Conservation (phyloP, 805 yeast species). For the Pichia kluyveri region DNA sequence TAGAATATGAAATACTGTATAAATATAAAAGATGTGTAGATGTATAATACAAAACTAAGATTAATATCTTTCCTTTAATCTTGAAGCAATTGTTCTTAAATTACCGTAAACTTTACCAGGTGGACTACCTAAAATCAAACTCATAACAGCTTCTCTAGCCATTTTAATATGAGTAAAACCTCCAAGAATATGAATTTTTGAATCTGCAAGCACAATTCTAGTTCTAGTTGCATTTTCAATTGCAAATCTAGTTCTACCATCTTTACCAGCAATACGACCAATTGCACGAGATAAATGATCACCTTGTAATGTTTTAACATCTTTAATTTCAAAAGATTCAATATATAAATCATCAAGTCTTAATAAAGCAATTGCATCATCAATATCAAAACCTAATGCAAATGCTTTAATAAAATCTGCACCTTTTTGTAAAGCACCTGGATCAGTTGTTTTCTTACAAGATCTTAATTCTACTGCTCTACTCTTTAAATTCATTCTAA, state of each 20-base stretch:
- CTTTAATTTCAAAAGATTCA: constrained; percentile 94
- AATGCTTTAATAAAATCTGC: constrained; percentile 96
- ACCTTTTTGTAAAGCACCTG: constrained; percentile 94
- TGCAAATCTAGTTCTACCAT: constrained; percentile 97
- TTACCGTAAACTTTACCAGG: constrained; percentile 98
- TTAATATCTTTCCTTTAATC: constrained; percentile 92
- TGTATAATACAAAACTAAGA: not conserved
- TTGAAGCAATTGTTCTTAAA: constrained; percentile 90
- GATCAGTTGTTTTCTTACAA: constrained; percentile 74
- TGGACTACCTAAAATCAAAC: constrained; percentile 92
- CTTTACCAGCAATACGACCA: constrained; percentile 99
- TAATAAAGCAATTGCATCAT: constrained; percentile 90
- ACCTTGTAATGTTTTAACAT: constrained; percentile 89
- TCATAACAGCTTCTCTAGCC: constrained; percentile 97
- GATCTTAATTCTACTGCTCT: constrained; percentile 85
- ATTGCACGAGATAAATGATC: constrained; percentile 98
- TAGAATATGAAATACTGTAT: not conserved
- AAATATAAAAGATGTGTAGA: not conserved
- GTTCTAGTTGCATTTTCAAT: constrained; percentile 98
- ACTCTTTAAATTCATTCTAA: constrained; percentile 87
- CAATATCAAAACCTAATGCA: constrained; percentile 92
- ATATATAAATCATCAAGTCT: constrained; percentile 93
- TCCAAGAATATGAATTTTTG: constrained; percentile 92
- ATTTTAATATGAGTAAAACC: constrained; percentile 95
- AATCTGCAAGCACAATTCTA: constrained; percentile 93